Percentiles rank a stretch among this genome's conserved stretches.
Evolutionary conservation across 2,329 filamentous ascomycete species (phyloP).

Genomic region (Orbilia blumenaviensis): DNA sequence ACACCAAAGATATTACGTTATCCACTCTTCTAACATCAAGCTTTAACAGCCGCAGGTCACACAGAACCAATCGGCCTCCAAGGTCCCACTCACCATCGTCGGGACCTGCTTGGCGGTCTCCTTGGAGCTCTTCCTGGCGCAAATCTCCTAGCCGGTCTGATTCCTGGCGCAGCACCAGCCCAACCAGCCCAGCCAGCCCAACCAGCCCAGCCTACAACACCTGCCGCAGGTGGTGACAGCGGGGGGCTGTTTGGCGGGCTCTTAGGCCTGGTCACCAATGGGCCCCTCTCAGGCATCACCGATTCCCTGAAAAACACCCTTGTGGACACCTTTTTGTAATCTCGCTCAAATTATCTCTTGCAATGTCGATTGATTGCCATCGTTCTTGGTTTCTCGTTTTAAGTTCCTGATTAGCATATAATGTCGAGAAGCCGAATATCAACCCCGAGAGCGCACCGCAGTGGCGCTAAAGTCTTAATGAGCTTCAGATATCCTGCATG

Average conservation of each 20-base stretch:
- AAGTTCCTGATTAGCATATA: too few species aligned
- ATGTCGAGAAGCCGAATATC: too few species aligned
- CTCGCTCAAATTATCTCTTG: not conserved
- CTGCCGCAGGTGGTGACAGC: not conserved
- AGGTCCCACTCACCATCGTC: not conserved
- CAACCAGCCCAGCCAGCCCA: not conserved
- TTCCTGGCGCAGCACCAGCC: not conserved
- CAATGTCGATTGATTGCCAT: too few species aligned
- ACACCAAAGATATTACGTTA: not conserved
- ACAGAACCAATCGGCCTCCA: constrained; percentile 12
- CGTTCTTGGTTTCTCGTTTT: too few species aligned
- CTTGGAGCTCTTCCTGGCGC: constrained; percentile 1
- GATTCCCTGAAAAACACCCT: constrained; percentile 3
- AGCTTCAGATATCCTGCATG: too few species aligned
- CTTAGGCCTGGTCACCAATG: not conserved
- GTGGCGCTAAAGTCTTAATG: too few species aligned
- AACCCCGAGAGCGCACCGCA: too few species aligned
- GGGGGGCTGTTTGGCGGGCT: not conserved
- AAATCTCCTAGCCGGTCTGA: not conserved
- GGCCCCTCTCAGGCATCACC: not conserved
- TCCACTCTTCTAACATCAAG: not conserved
- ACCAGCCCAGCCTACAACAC: not conserved
- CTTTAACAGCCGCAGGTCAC: not conserved
- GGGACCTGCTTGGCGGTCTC: not conserved
- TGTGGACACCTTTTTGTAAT: constrained; percentile 1